Evolutionary conservation across 768 basidiomycete species (phyloP).

Genomic region (Boletus edulis): DNA sequence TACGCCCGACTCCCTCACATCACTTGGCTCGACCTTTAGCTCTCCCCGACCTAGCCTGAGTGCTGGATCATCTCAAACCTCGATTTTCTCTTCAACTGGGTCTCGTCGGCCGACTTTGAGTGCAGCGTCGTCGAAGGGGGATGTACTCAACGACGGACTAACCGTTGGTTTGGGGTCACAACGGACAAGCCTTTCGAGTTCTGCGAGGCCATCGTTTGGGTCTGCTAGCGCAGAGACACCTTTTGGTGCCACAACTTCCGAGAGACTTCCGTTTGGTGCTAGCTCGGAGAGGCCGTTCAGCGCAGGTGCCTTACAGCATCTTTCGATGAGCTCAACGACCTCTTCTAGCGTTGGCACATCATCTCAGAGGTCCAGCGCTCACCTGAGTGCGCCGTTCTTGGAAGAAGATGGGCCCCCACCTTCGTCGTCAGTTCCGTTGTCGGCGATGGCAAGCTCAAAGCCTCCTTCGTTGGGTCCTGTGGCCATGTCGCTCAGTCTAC

Average conservation of each 20-base stretch:
- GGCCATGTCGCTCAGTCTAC: constrained; percentile 15
- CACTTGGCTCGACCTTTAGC: constrained; percentile 25
- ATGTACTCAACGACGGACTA: constrained; percentile 15
- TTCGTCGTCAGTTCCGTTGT: constrained; percentile 4
- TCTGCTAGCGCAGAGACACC: constrained; percentile 15
- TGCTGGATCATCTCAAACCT: constrained; percentile 27
- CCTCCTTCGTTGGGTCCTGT: constrained; percentile 11
- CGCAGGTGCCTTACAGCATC: constrained; percentile 10
- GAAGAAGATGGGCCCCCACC: constrained; percentile 17
- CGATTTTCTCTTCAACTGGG: constrained; percentile 24
- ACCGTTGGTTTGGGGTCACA: constrained; percentile 19
- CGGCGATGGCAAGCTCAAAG: constrained; percentile 2
- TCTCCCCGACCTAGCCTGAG: constrained; percentile 27
- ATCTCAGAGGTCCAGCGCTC: constrained; percentile 9
- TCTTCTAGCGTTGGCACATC: constrained; percentile 4
- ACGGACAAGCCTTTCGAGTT: constrained; percentile 20
- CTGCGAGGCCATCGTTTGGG: constrained; percentile 18
- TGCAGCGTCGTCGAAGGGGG: constrained; percentile 18
- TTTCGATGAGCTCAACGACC: background rate
- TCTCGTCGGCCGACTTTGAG: constrained; percentile 25
- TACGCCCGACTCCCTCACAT: constrained; percentile 26
- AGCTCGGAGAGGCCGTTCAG: constrained; percentile 16
- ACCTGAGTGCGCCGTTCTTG: constrained; percentile 4
- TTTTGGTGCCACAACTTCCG: constrained; percentile 13
- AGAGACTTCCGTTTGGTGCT: constrained; percentile 17